phyloP scores from a whole-genome alignment of 805 yeast species.

The Cyberlindnera mississippiensis region DNA sequence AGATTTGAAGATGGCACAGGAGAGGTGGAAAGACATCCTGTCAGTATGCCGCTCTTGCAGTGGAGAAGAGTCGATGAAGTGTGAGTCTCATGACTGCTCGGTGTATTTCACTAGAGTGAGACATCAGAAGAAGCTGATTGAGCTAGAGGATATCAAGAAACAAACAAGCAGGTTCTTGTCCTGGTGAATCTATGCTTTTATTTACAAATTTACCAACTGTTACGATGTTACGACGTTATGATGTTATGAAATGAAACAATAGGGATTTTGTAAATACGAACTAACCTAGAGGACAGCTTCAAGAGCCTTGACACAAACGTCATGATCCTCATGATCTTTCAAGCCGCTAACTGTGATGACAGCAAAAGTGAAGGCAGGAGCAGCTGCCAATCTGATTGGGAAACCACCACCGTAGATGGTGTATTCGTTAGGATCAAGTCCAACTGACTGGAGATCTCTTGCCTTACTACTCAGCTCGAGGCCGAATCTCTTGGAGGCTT shows the following conservation, averaged over 20 bases:
- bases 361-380: conserved; percentile 36
- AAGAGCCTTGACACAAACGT: conserved; percentile 38
- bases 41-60: conserved; percentile 36
- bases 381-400: conserved; percentile 37
- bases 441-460: conserved; percentile 36
- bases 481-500: conserved; percentile 46
- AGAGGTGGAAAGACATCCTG: conserved; percentile 27
- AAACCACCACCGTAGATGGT: conserved; percentile 57
- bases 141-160: conserved; percentile 14
- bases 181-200: conserved; percentile 8
- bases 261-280: no score
- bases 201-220: not conserved
- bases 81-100: conserved; percentile 64
- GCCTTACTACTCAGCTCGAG: conserved; percentile 35
- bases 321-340: conserved; percentile 52
- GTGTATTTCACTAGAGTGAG: conserved; percentile 53
- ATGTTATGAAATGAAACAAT: not conserved
- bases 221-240: not conserved
- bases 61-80: conserved; percentile 35
- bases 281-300: not conserved
- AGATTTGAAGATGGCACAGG: conserved; percentile 27
- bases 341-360: conserved; percentile 54
- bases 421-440: conserved; percentile 39
- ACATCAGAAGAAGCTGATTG: conserved; percentile 30
- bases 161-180: conserved; percentile 5